A percentile compares a stretch with the other conserved stretches of the same genome.
phyloP scores from a whole-genome alignment of 208 protist genomes.

The Leishmania gerbilli region DNA sequence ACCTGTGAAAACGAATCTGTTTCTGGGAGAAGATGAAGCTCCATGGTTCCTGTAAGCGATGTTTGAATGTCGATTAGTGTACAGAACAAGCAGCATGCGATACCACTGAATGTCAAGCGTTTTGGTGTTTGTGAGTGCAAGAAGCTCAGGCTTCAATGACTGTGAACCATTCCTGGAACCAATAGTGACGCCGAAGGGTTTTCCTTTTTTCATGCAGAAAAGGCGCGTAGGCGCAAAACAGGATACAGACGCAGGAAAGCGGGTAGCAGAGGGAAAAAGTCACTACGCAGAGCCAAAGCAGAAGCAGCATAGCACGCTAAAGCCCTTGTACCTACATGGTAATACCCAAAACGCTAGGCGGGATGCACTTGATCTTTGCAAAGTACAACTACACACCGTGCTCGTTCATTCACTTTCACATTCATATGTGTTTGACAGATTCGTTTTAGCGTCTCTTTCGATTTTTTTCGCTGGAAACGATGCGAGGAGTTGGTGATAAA shows the following conservation, averaged over 20 bases:
- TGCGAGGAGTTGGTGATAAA: neutral
- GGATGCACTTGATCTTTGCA: neutral
- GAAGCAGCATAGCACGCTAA: neutral
- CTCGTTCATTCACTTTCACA: neutral
- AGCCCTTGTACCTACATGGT: neutral
- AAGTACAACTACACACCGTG: neutral
- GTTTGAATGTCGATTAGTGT: neutral
- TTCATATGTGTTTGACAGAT: neutral
- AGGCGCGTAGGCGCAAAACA: neutral
- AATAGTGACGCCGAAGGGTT: neutral
- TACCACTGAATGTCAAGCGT: neutral
- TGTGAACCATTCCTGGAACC: too few relatives aligned
- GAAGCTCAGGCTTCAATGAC: neutral
- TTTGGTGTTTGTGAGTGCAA: neutral
- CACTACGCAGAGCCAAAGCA: neutral
- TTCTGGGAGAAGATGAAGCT: conserved; percentile 40
- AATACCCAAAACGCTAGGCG: neutral
- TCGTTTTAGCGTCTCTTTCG: neutral
- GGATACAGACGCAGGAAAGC: neutral
- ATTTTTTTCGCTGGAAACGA: neutral
- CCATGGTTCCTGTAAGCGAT: conserved; percentile 21
- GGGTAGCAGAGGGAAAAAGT: neutral
- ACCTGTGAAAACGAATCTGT: conserved; percentile 47
- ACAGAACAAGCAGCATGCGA: neutral
- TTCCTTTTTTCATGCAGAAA: neutral